Evolutionary conservation across 345 rosid species (phyloP), one percentile per base, ranked within the genome.

Genomic region (Dimocarpus longan): DNA sequence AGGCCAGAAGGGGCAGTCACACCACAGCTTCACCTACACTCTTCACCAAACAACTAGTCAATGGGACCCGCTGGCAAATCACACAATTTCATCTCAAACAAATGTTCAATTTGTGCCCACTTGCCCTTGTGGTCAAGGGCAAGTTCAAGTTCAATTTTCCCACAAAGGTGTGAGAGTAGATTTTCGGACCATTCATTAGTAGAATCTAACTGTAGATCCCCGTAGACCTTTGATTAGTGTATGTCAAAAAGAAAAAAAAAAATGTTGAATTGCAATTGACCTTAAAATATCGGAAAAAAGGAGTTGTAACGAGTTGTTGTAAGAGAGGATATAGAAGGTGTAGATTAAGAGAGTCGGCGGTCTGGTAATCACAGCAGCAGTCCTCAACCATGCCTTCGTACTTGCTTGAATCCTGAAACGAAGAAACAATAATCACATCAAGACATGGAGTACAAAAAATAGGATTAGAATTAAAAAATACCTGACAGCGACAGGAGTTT

Each of bases 1-100:
- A n/a, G 91, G 97, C 98, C 93, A 92, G 86, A 92, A 93, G 60
- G 96, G 98, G 81, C 99, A 96, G 84, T 96, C 91, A 87, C 99
- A 96, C 99, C 97, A 92, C 74, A 95, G 81, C 84, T 92, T 95
- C 81, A 89, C 97, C 99, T 93, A 78, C 64, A 81, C 4, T 32
- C 37, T 32, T 32, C 75, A 43, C 69, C 13, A 40, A 40, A 43
- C 0, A 10, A 81, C 75, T 44, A 71, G 44, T 77, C 52, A 52
- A 62, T 26, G 28, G 28, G 28, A 37, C 39, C 15, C 24, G 11
- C 13, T 43, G 16, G 12, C 1, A 26, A 75, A 44, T 28, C 13
- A 6, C 24, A 3, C 37, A 73, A 62, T 74, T 15, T 65, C 67
- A n/a, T 75, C 46, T 26, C 28, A 46, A 75, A 9, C 60, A 24